Evolutionary conservation across 345 rosid genomes (phyloP), one percentile per base, ranked within the genome.

Genomic region (Eucalyptus erythrocorys): DNA sequence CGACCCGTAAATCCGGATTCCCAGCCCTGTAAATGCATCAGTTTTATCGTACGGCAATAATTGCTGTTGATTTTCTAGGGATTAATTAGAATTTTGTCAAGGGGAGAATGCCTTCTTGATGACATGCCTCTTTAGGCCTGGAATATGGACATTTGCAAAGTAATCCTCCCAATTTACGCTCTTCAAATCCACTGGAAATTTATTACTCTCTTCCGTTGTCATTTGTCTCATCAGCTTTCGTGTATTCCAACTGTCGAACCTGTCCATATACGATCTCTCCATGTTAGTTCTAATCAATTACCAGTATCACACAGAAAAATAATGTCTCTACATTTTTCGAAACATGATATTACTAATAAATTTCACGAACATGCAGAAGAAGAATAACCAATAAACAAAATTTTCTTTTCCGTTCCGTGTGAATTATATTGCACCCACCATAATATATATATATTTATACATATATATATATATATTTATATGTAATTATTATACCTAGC

Each of bases 91-190:
- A 59, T 59, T 27, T 59, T 34, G 40, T 66, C 79, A 32, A 15
- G 79, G 37, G 22, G 40, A 66, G 79, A 22, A 66, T 66, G 42
- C 24, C 87, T 85, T 48, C n/a, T 85, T 85, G 12, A 86, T 43
- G 48, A 89, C 61, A 80, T 87, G 86, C 57, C 47, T 89, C 48
- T 43, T 89, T 22, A 87, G 16, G 11, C 88, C 90, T 1, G 93
- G 94, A 59, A 94, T 89, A 85, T 93, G 94, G 87, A 90, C 48
- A 22, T 91, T 88, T 16, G 76, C 48, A 37, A 94, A 61, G 89
- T 90, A 93, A 90, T 94, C 50, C 88, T 88, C 61, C 94, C 94
- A 94, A 71, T 91, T 89, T 84, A 94, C 85, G 89, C 82, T 79
- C 48, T 53, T 88, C n/a, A 87, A 11, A 79, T 94, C 91, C 4